Base-by-base conservation (phyloP, 176 grass and related monocot species). In the Zoysia japonica region DNA sequence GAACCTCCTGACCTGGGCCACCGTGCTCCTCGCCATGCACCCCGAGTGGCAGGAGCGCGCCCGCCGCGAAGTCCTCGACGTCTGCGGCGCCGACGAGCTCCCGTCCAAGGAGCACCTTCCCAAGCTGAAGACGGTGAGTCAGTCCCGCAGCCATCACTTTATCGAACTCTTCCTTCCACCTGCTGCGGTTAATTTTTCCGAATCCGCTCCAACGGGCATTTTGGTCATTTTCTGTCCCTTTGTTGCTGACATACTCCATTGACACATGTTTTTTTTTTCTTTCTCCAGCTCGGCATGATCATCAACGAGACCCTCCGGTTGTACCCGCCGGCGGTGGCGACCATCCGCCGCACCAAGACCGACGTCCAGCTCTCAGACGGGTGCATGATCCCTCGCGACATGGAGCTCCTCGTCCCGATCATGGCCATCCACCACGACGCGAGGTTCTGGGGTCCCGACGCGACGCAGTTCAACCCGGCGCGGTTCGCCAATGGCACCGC, bases 1-100 rank as follows among this genome's bases (percentile, higher is more conserved):
- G 8, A 93, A 97, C 79, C 79, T 97, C 19, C 78, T 97, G 15
- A 88, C 89, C 68, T 97, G 94, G 94, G 72, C 89, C 75, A 91
- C 87, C 79, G 94, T 97, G 79, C 94, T 97, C 16, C 94, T 97
- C 2, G 91, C 94, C 59, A 97, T 97, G 94, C 94, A 97, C 80
- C 94, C 91, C 2, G 87, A 97, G 20, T 97, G 94, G 94, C 94
- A 97, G 69, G 91, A 93, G 20, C 79, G 85, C 19, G 94, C 91
- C 35, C 89, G 91, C 45, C 67, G 68, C 3, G 94, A 93, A 76
- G 94, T 97, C 42, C 76, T 93, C 19, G 47, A 77, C 44, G 87
- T 97, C 53, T 97, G 94, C 77, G 89, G 91, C 68, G 10, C 89
- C 63, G 82, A 48, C 49, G 85, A 78, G 40, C 65, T 94, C 48